Evolutionary conservation across 495 filamentous ascomycete genomes (phyloP).

Genomic region (Penicillium daleae): DNA sequence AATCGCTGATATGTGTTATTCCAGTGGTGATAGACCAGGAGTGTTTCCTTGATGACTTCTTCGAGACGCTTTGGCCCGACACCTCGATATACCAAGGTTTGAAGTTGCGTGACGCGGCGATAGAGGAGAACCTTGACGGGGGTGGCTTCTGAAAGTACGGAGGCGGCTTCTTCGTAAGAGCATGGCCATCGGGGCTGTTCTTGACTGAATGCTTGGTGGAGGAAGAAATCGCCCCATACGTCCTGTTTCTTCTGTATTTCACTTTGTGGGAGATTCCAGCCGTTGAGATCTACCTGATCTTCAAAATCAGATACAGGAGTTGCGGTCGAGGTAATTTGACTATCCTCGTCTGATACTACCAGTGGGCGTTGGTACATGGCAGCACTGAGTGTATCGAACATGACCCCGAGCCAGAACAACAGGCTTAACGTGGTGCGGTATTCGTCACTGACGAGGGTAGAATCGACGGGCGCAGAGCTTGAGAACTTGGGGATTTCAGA

Average conservation of each 20-base stretch:
- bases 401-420: slow-evolving; percentile 54
- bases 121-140: slow-evolving; percentile 55
- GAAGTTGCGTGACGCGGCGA: slow-evolving; percentile 48
- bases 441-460: slow-evolving; percentile 27
- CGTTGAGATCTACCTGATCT: slow-evolving; percentile 15
- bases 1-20: slow-evolving; percentile 44
- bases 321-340: slow-evolving; percentile 25
- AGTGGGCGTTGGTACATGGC: slow-evolving; percentile 50
- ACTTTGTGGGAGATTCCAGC: slow-evolving; percentile 16
- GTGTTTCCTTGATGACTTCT: slow-evolving; percentile 37
- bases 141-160: slow-evolving; percentile 44
- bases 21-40: slow-evolving; percentile 50
- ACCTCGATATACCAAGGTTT: slow-evolving; percentile 41
- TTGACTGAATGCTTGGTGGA: slow-evolving; percentile 24
- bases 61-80: slow-evolving; percentile 34
- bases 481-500: not conserved
- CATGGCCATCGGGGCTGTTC: slow-evolving; percentile 46
- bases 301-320: not conserved
- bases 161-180: slow-evolving; percentile 44
- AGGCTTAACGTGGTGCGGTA: slow-evolving; percentile 45
- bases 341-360: slow-evolving; percentile 53
- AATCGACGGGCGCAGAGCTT: not conserved
- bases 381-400: slow-evolving; percentile 54
- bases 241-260: slow-evolving; percentile 7
- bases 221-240: slow-evolving; percentile 43